Base-by-base conservation (phyloP, 371 early-diverging fungal species). In the Apophysomyces trapeziformis region DNA sequence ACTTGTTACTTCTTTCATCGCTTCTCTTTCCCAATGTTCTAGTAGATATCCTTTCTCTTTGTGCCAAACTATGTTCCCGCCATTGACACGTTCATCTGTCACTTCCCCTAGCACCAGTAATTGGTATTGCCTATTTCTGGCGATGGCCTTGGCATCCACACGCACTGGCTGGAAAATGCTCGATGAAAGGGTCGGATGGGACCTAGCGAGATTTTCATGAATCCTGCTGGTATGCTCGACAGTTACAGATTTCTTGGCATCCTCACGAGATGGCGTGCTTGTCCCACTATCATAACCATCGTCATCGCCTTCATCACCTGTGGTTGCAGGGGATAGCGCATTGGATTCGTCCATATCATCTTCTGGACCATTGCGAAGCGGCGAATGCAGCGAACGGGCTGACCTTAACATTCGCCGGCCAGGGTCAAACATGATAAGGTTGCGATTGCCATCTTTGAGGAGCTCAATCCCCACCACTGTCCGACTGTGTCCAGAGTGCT, bases 401-500 rank as follows among this genome's bases (percentile, higher is more conserved):
- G 69, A 68, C 5, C 77, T 35, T 1, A 71, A 65, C 4, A 79
- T 68, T 57, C 83, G 75, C 50, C 81, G 74, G 8, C 80, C 74
- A 3, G 91, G 90, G 68, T 91, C 89, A 70, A 89, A 85, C 21
- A 89, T 77, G 39, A 91, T 68, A 14, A 91, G 72, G 50, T 80
- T 80, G 26, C 80, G 60, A 14, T 66, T 76, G 0, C 76, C 82
- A n/a, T 66, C 67, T 21, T 70, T 72, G 13, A 78, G 58, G 35
- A 81, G 9, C 64, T 90, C 89, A 5, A 88, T 77, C 5, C 92
- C 92, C 26, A 90, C 67, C 13, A 90, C 77, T 1, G 89, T 88
- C 16, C 86, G 68, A 59, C 89, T 87, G 57, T 90, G 92, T 1
- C 92, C 92, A 58, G 86, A 85, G 61, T 90, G 86, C 71, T 92